Conservation (phyloP, 306 rosid genomes). For the Fagus sylvatica region DNA sequence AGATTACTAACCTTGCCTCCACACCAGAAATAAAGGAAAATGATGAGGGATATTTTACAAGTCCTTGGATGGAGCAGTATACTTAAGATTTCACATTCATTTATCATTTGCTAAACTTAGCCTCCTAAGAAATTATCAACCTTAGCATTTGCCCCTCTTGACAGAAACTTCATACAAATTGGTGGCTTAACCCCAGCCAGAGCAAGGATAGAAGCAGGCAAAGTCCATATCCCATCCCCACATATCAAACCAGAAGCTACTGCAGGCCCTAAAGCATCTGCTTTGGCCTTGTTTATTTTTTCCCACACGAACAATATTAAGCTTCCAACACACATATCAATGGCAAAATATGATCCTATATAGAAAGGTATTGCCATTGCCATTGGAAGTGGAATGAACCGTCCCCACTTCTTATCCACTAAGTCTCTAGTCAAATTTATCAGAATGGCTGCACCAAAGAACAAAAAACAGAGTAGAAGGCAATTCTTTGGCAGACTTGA, state of each 20-base stretch:
- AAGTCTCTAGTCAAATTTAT: too few species aligned
- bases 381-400: slow-evolving; percentile 54
- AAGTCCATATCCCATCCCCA: slow-evolving; percentile 57
- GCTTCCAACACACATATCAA: slow-evolving; percentile 61
- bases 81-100: too few species aligned
- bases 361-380: slow-evolving; percentile 62
- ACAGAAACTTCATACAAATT: slow-evolving; percentile 55
- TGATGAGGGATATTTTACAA: too few species aligned
- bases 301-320: slow-evolving; percentile 44
- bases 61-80: too few species aligned
- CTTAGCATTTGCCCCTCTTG: slow-evolving; percentile 37
- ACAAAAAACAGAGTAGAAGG: too few species aligned
- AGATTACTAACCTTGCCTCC: too few species aligned
- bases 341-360: slow-evolving; percentile 49
- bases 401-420: too few species aligned
- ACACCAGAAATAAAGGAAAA: too few species aligned
- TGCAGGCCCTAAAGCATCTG: slow-evolving; percentile 50
- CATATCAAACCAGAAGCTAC: slow-evolving; percentile 64
- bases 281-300: slow-evolving; percentile 39
- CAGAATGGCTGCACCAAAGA: too few species aligned
- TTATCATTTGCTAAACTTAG: not conserved
- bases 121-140: slow-evolving; percentile 38
- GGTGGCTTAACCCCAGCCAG: slow-evolving; percentile 56
- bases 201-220: slow-evolving; percentile 53
- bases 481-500: too few species aligned